Percentiles rank a stretch among this genome's conserved stretches.
Conservation (phyloP, 1,284 basidiomycete genomes). For the Termitomyces sp. region DNA sequence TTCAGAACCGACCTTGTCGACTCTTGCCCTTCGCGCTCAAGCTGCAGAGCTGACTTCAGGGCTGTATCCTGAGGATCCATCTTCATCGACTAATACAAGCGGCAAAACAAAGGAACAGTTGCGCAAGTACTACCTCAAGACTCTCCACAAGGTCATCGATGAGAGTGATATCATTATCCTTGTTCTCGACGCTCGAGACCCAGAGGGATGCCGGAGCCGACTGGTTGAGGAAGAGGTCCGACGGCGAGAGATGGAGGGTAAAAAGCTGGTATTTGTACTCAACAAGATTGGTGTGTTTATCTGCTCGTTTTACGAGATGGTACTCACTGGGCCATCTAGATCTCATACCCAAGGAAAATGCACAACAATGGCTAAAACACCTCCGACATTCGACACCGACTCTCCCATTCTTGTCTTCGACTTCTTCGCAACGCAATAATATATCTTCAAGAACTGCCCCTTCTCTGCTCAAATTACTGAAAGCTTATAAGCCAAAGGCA, state of each 20-base stretch:
- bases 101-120: slow-evolving; percentile 64
- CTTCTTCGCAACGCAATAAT: slow-evolving; percentile 75
- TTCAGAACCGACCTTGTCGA: slow-evolving; percentile 63
- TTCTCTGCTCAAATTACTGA: slow-evolving; percentile 81
- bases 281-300: slow-evolving; percentile 83
- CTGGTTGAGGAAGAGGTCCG: slow-evolving; percentile 90
- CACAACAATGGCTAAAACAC: slow-evolving; percentile 87
- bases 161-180: slow-evolving; percentile 88
- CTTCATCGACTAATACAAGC: slow-evolving; percentile 26
- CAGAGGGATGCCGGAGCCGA: slow-evolving; percentile 82
- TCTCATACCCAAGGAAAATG: slow-evolving; percentile 84
- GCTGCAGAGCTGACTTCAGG: slow-evolving; percentile 36
- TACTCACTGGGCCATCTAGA: slow-evolving; percentile 45
- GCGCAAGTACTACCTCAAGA: slow-evolving; percentile 66
- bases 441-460: slow-evolving; percentile 77
- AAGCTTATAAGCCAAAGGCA: slow-evolving; percentile 81
- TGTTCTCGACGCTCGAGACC: slow-evolving; percentile 88
- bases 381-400: slow-evolving; percentile 91
- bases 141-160: slow-evolving; percentile 89
- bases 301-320: neutral
- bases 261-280: slow-evolving; percentile 83
- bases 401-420: slow-evolving; percentile 89
- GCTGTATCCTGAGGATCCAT: slow-evolving; percentile 28
- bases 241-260: slow-evolving; percentile 78
- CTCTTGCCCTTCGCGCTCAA: slow-evolving; percentile 45